Evolutionary conservation across 345 rosid species (phyloP).

Genomic region (Populus nigra): DNA sequence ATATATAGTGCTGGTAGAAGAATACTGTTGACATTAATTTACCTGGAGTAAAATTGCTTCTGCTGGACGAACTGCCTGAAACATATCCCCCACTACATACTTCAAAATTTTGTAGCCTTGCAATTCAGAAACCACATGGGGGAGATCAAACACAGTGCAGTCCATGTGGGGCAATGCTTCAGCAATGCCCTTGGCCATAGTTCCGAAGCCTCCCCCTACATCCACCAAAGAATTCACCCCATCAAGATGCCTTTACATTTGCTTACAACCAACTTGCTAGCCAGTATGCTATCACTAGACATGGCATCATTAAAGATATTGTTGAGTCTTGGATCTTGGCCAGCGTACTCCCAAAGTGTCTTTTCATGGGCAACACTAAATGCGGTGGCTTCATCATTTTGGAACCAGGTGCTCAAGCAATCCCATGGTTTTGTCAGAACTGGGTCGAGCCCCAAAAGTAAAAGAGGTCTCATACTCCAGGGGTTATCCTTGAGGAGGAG

Average conservation of each 20-base stretch:
- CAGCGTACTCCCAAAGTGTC: conserved; percentile 3
- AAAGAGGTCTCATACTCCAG: not conserved
- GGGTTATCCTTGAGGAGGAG: conserved; percentile 27
- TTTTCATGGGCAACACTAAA: conserved; percentile 15
- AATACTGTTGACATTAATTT: not conserved
- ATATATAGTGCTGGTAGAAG: not conserved
- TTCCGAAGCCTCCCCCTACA: conserved; percentile 13
- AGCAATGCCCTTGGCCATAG: not conserved
- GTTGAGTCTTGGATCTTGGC: not conserved
- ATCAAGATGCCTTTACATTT: conserved; percentile 11
- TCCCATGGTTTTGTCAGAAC: not conserved
- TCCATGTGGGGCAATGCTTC: conserved; percentile 1
- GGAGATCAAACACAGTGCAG: conserved; percentile 26
- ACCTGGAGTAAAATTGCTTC: conserved; percentile 34
- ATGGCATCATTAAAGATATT: conserved; percentile 19
- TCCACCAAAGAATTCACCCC: conserved; percentile 20
- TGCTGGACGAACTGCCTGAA: conserved; percentile 24
- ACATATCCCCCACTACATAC: conserved; percentile 33
- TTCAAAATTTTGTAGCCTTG: conserved; percentile 23
- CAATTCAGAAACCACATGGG: conserved; percentile 22
- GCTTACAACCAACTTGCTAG: not conserved
- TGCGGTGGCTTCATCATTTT: conserved; percentile 13
- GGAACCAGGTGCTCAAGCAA: not conserved
- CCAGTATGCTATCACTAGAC: conserved; percentile 27
- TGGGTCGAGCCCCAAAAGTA: not conserved